phyloP scores from a whole-genome alignment of 805 yeast species.

The Wickerhamomyces canadensis region DNA sequence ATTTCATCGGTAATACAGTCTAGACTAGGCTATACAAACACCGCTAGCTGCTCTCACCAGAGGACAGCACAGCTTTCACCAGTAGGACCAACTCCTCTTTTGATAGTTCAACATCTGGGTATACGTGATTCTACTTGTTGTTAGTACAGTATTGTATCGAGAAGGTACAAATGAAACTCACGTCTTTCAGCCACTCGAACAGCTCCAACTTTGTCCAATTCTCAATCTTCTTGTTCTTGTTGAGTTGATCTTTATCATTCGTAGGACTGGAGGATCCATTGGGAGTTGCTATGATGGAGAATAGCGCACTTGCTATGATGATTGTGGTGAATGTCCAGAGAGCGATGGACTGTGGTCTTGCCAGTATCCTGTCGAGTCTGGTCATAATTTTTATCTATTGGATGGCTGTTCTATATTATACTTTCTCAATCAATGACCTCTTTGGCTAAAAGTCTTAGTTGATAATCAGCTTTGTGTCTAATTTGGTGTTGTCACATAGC shows the following conservation, averaged over 20 bases:
- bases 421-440: too few species aligned
- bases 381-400: too few species aligned
- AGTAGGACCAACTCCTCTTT: conserved; percentile 10
- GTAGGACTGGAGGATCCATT: background rate
- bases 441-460: too few species aligned
- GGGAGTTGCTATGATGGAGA: too few species aligned
- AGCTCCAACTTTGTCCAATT: conserved; percentile 12
- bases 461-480: too few species aligned
- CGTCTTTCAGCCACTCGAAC: conserved; percentile 12
- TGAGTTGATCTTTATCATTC: background rate
- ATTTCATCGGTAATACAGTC: background rate
- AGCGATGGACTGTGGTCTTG: too few species aligned
- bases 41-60: conserved; percentile 6
- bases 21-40: too few species aligned
- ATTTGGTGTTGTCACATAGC: too few species aligned
- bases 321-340: too few species aligned
- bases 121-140: conserved; percentile 6
- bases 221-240: background rate
- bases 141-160: background rate
- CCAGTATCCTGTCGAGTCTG: too few species aligned
- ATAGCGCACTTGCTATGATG: too few species aligned
- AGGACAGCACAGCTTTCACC: conserved; percentile 11
- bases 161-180: conserved; percentile 3
- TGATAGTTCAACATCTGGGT: conserved; percentile 14
- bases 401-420: too few species aligned